Evolutionary conservation across 768 basidiomycete genomes (phyloP).

Genomic region (Auricularia heimuer): DNA sequence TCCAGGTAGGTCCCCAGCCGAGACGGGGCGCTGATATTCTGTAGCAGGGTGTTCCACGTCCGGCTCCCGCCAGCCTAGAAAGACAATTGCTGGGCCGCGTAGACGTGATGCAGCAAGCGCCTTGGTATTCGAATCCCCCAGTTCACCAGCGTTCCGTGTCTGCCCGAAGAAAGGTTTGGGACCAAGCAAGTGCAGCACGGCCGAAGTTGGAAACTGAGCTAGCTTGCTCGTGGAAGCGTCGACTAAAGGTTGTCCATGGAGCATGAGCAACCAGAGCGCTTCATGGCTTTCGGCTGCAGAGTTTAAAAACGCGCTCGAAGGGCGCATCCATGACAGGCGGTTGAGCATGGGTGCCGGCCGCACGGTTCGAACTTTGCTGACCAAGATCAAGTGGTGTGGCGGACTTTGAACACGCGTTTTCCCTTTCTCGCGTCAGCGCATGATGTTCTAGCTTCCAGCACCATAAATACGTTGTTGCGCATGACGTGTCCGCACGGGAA

Average conservation of each 20-base stretch:
- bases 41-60: slow-evolving; percentile 36
- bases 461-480: too few species aligned
- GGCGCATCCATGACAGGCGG: slow-evolving; percentile 74
- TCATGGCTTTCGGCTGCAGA: slow-evolving; percentile 49
- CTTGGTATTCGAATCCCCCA: slow-evolving; percentile 16
- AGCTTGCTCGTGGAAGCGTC: slow-evolving; percentile 22
- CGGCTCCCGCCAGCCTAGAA: slow-evolving; percentile 60
- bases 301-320: slow-evolving; percentile 68
- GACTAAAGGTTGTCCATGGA: slow-evolving; percentile 58
- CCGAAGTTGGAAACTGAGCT: slow-evolving; percentile 47
- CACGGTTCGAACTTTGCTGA: too few species aligned
- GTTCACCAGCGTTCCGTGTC: slow-evolving; percentile 37
- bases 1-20: slow-evolving; percentile 45
- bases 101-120: slow-evolving; percentile 49
- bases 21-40: slow-evolving; percentile 17
- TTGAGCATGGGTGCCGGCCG: slow-evolving; percentile 32
- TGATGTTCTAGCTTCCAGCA: too few species aligned
- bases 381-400: too few species aligned
- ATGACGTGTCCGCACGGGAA: too few species aligned
- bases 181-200: slow-evolving; percentile 58
- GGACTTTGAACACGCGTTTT: too few species aligned
- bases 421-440: too few species aligned
- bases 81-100: slow-evolving; percentile 52
- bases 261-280: slow-evolving; percentile 73
- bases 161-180: slow-evolving; percentile 63